phyloP scores from a whole-genome alignment of 495 filamentous ascomycete genomes.

The Letharia columbiana region DNA sequence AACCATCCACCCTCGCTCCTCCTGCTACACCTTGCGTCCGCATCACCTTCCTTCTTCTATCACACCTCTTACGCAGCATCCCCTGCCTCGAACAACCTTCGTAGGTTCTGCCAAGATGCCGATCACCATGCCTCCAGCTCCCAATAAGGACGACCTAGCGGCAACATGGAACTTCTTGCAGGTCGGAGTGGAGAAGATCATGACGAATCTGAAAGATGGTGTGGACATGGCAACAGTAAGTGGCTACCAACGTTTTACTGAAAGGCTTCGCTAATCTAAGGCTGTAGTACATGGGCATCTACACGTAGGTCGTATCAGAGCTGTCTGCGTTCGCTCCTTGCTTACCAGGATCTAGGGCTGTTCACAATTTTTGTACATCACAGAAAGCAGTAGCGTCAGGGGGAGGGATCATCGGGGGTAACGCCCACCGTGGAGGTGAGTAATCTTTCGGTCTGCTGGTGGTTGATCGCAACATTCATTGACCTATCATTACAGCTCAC shows the following conservation, averaged over 20 bases:
- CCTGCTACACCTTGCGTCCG: background rate
- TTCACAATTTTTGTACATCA: constrained; percentile 98
- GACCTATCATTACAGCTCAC: constrained; percentile 53
- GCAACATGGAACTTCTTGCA: constrained; percentile 89
- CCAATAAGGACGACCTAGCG: constrained; percentile 73
- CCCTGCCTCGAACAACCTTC: background rate
- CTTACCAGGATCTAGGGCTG: constrained; percentile 51
- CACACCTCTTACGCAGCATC: background rate
- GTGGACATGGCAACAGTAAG: constrained; percentile 84
- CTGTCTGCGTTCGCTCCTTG: constrained; percentile 19
- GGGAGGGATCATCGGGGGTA: constrained; percentile 39
- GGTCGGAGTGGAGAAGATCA: constrained; percentile 78
- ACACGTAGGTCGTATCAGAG: constrained; percentile 59
- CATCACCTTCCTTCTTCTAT: background rate
- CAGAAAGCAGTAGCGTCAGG: constrained; percentile 67
- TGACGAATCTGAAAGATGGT: constrained; percentile 81
- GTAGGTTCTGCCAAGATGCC: constrained; percentile 17
- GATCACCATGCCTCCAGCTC: constrained; percentile 31
- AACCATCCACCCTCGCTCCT: background rate
- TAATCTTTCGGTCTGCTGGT: constrained; percentile 22
- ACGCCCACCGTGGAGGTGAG: constrained; percentile 72
- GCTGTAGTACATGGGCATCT: constrained; percentile 86
- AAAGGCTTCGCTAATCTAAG: constrained; percentile 27
- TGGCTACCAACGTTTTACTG: constrained; percentile 19
- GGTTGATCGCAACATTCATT: constrained; percentile 22